Base-by-base conservation (phyloP, 306 rosid genomes). In the Glycine tomentella region DNA sequence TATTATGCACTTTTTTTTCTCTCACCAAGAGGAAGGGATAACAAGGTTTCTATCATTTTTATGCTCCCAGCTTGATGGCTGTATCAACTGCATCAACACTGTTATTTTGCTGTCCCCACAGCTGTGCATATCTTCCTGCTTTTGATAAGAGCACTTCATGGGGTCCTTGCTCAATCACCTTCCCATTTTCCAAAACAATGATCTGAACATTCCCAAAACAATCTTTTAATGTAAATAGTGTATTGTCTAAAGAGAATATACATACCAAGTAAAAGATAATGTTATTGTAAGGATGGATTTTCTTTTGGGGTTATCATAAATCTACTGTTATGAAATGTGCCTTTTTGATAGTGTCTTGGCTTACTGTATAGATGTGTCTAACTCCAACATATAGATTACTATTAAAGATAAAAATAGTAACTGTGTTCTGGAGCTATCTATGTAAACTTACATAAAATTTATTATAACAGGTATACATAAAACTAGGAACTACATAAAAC, bases 91-190 rank as follows among this genome's bases (percentile, higher is more conserved):
- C 86, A 80, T 95, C 98, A 16, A 93, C 50, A 16, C 97, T 82
- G 88, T 76, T 95, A 83, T 95, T 92, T 87, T 95, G 99, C 83
- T 95, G 98, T 80, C 90, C 94, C 99, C 99, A 95, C 42, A 95
- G 94, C 84, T 95, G 99, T 17, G 99, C 92, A 82, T 95, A 95
- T 89, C 99, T 91, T 88, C 98, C 99, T 4, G 86, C 92, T 59
- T 90, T 88, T 6, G 89, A 89, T 81, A 95, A 82, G 36, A 95
- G 98, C 62, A 75, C 86, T 77, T 95, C 99, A 84, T 95, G 98
- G 63, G 98, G 88, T 69, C 99, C 99, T 80, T 93, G 97, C 86
- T 95, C 99, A 73, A 93, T 49, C 77, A 93, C 99, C 90, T 88
- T 88, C 78, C 99, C 98, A 72, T 93, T 91, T 89, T 95, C 99